Evolutionary conservation across 495 filamentous ascomycete species (phyloP).

Genomic region (Pyrenula aspistea): DNA sequence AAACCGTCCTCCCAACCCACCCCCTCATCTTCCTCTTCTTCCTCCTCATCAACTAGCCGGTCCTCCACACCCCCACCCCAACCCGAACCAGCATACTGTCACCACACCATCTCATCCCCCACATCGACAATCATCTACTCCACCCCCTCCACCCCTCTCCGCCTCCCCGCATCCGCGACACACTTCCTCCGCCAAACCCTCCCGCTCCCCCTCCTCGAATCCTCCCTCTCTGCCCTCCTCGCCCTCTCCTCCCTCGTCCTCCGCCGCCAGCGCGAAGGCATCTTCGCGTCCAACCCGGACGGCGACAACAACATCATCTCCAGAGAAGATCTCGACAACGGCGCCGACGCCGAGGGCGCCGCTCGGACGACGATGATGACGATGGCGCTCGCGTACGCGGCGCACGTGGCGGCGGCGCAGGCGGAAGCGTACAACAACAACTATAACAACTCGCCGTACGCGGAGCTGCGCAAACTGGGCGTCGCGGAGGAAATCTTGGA

Average conservation of each 20-base stretch:
- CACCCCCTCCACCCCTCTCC: not conserved
- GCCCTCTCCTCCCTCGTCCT: not conserved
- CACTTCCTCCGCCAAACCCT: not conserved
- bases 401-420: constrained; percentile 2
- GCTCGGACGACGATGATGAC: not conserved
- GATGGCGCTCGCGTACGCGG: not conserved
- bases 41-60: no score
- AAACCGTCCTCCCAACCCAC: not conserved
- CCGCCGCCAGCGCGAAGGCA: not conserved
- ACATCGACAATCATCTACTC: not conserved
- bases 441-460: constrained; percentile 11
- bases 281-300: not conserved
- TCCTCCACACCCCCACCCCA: not conserved
- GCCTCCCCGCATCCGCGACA: not conserved
- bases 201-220: not conserved
- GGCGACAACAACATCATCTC: not conserved
- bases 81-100: not conserved
- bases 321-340: not conserved
- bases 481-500: constrained; percentile 41
- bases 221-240: not conserved
- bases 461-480: constrained; percentile 40
- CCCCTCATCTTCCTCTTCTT: not conserved
- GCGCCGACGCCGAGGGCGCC: not conserved
- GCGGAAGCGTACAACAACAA: constrained; percentile 12
- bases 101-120: not conserved